Conservation (phyloP, 2,329 filamentous ascomycete species). For the Cytospora schulzeri region DNA sequence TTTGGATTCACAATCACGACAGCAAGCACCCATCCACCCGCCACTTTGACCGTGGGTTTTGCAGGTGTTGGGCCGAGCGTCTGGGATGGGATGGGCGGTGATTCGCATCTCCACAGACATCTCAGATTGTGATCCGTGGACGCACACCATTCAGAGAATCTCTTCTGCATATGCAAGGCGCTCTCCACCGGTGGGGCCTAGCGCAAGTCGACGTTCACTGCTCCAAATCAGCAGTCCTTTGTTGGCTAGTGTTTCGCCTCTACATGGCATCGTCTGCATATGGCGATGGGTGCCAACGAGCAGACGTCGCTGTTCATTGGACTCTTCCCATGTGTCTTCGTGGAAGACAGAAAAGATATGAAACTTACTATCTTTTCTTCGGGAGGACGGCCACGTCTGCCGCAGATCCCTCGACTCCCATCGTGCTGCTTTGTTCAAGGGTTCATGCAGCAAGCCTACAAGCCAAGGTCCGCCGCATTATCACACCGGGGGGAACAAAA, state of each 20-base stretch:
- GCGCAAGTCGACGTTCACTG: not conserved
- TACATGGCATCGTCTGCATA: not conserved
- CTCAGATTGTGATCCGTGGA: not conserved
- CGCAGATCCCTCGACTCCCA: conserved; percentile 7
- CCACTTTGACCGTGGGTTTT: not conserved
- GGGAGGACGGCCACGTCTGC: conserved; percentile 11
- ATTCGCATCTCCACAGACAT: not conserved
- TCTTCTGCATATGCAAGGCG: not conserved
- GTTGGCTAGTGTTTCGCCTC: not conserved
- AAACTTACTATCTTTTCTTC: not conserved
- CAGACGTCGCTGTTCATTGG: not conserved
- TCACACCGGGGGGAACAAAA: not conserved
- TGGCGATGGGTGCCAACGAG: not conserved
- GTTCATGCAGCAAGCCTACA: conserved; percentile 19
- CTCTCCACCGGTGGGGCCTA: not conserved
- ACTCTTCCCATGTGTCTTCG: not conserved
- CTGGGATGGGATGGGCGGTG: not conserved
- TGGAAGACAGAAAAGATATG: conserved; percentile 1
- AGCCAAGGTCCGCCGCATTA: conserved; percentile 20
- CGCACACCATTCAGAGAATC: not conserved
- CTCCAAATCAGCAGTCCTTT: not conserved
- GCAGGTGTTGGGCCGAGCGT: not conserved
- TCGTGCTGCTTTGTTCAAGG: conserved; percentile 3
- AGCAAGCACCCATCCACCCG: conserved; percentile 3
- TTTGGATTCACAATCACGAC: not conserved